Base-by-base conservation (phyloP, 306 rosid genomes). In the Malus sylvestris region DNA sequence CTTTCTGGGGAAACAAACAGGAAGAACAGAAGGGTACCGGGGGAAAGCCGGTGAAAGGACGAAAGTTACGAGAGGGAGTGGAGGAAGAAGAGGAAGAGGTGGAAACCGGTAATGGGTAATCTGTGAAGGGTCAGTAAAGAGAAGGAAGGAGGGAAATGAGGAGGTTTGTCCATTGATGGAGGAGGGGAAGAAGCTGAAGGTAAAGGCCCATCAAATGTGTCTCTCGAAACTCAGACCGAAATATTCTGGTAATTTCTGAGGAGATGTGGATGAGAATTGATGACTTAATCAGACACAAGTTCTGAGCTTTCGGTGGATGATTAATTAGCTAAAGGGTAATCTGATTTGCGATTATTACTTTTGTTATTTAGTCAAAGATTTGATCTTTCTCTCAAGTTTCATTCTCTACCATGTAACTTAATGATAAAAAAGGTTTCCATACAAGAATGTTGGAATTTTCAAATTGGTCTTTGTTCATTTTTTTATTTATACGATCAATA, bases 61-160 rank as follows among this genome's bases (percentile, higher is more conserved):
- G 11, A 62, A 29, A 70, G 89, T 79, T 94, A 91, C 84, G 85
- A 94, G 40, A 91, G 98, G 25, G 96, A 83, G 25, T 94, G 97
- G 76, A 94, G 91, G 78, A 92, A 87, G 86, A 95, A 88, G 84
- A 95, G 95, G 73, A 95, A 94, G 70, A 95, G 97, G 85, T 89
- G 90, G 52, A 90, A 77, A 51, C 90, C 89, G 68, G 96, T 87
- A 75, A 92, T 85, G 73, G 93, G 97, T 60, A 87, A 85, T 44
- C 89, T 53, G 80, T 69, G 82, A 59, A 92, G 93, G 70, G 83
- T 89, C 73, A 87, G 51, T 62, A 89, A 68, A 77, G 71, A 6
- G 68, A 61, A 78, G 81, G 76, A 69, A 49, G n/a, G 55, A 78
- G 81, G 76, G 73, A 32, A 23, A 38, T 65, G 71, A 76, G 55